Percentiles rank a stretch among this genome's conserved stretches.
phyloP scores from a whole-genome alignment of 2,329 filamentous ascomycete species.

The Hymenoscyphus infarciens region DNA sequence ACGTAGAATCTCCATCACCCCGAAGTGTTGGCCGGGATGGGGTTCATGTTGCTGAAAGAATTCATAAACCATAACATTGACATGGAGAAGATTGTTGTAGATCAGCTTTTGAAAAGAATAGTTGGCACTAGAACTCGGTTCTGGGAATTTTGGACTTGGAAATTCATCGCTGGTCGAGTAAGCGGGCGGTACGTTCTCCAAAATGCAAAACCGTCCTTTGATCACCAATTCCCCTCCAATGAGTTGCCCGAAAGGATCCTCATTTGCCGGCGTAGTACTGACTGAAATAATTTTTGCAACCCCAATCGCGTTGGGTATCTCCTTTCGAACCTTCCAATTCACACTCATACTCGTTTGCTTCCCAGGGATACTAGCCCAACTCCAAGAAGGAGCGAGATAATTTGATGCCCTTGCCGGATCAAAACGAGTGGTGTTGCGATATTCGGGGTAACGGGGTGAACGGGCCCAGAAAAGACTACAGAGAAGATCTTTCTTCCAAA shows the following conservation, averaged over 20 bases:
- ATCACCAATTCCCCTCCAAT: slow-evolving; percentile 16
- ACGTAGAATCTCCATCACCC: slow-evolving; percentile 14
- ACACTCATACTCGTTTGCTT: slow-evolving; percentile 11
- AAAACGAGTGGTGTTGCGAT: slow-evolving; percentile 3
- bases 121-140: slow-evolving; percentile 7
- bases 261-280: no score
- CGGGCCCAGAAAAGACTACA: slow-evolving; percentile 17
- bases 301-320: slow-evolving; percentile 4
- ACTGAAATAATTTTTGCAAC: slow-evolving; percentile 15
- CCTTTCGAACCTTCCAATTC: slow-evolving; percentile 16
- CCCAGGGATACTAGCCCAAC: slow-evolving; percentile 21
- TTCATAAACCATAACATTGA: slow-evolving; percentile 14
- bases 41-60: slow-evolving; percentile 16
- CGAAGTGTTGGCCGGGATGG: slow-evolving; percentile 13
- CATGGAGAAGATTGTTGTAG: slow-evolving; percentile 8
- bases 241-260: slow-evolving; percentile 18
- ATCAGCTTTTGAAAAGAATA: slow-evolving; percentile 12
- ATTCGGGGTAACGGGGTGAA: no score
- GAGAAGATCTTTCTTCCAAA: slow-evolving; percentile 24
- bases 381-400: slow-evolving; percentile 22
- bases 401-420: slow-evolving; percentile 13
- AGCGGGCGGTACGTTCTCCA: slow-evolving; percentile 12
- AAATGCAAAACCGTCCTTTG: slow-evolving; percentile 11
- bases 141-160: background rate
- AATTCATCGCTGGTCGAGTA: slow-evolving; percentile 15